Conservation (phyloP, 192 early-diverging fungal genomes). For the Cladochytrium replicatum region DNA sequence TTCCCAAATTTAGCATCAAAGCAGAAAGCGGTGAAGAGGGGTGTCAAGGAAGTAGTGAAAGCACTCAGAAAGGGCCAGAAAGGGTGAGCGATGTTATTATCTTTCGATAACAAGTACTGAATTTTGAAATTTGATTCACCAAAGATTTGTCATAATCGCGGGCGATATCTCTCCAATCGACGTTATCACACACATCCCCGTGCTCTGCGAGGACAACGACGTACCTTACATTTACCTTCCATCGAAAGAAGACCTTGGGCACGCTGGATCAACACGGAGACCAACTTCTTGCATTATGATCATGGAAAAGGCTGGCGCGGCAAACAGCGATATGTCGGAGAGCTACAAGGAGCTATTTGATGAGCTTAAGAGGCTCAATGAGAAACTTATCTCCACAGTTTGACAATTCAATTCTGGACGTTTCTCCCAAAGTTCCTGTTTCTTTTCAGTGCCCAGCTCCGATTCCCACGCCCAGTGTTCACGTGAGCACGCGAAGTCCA, state of each 20-base stretch:
- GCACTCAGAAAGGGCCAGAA: slow-evolving; percentile 90
- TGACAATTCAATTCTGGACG: no score
- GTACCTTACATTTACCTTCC: slow-evolving; percentile 96
- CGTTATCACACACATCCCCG: slow-evolving; percentile 93
- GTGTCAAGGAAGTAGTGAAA: slow-evolving; percentile 97
- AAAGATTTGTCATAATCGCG: slow-evolving; percentile 86
- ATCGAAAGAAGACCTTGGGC: slow-evolving; percentile 90
- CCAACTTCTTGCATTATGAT: slow-evolving; percentile 89
- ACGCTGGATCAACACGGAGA: slow-evolving; percentile 85
- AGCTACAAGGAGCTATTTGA: slow-evolving; percentile 87
- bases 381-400: slow-evolving; percentile 49
- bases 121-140: no score
- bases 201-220: slow-evolving; percentile 91
- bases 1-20: slow-evolving; percentile 61
- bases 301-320: slow-evolving; percentile 75
- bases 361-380: slow-evolving; percentile 65
- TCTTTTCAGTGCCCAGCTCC: no score
- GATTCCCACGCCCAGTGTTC: no score
- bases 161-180: slow-evolving; percentile 96
- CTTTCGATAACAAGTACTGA: no score
- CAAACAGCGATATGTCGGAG: no score
- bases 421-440: no score
- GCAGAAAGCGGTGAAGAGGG: slow-evolving; percentile 80
- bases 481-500: no score
- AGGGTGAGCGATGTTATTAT: slow-evolving; percentile 57